Evolutionary conservation across 2,329 filamentous ascomycete species (phyloP).

Genomic region (Aspergillus proliferans): DNA sequence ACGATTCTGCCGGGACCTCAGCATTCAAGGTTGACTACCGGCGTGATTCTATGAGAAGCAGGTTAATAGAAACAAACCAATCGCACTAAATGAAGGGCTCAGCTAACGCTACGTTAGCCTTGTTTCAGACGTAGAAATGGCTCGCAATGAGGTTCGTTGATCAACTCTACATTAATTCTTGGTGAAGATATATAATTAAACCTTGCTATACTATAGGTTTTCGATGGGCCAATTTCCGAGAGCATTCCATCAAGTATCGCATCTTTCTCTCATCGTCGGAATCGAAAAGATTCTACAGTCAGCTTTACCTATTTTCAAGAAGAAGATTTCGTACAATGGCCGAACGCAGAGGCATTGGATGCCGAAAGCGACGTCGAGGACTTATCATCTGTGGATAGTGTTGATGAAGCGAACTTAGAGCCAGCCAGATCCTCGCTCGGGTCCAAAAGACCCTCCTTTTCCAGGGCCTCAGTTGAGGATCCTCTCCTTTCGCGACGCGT

Average conservation of each 20-base stretch:
- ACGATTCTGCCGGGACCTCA: conserved; percentile 15
- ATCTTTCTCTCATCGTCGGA: conserved; percentile 80
- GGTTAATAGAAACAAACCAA: conserved; percentile 16
- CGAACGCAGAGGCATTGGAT: conserved; percentile 45
- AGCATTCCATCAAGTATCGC: conserved; percentile 90
- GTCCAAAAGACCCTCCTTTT: conserved; percentile 31
- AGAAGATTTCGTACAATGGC: conserved; percentile 52
- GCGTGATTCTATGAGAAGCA: conserved; percentile 36
- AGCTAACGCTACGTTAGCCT: conserved; percentile 36
- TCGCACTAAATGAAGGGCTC: neutral
- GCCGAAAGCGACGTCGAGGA: conserved; percentile 40
- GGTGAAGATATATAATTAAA: conserved; percentile 6
- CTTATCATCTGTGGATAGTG: conserved; percentile 33
- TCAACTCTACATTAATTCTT: conserved; percentile 1
- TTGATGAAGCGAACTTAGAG: conserved; percentile 32
- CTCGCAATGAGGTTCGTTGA: conserved; percentile 72
- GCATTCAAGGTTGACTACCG: conserved; percentile 19
- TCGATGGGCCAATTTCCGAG: conserved; percentile 87
- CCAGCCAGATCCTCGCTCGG: conserved; percentile 26
- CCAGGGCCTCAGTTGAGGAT: conserved; percentile 43
- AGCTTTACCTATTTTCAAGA: conserved; percentile 84
- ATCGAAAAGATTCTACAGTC: conserved; percentile 72
- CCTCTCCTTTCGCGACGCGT: conserved; percentile 66
- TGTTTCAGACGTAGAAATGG: conserved; percentile 97
- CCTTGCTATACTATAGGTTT: conserved; percentile 49